These are phyloP conservation scores for Eucalyptus virginea DNA, from an alignment of 345 rosid genomes.

Conservation along the genomic window DNA sequence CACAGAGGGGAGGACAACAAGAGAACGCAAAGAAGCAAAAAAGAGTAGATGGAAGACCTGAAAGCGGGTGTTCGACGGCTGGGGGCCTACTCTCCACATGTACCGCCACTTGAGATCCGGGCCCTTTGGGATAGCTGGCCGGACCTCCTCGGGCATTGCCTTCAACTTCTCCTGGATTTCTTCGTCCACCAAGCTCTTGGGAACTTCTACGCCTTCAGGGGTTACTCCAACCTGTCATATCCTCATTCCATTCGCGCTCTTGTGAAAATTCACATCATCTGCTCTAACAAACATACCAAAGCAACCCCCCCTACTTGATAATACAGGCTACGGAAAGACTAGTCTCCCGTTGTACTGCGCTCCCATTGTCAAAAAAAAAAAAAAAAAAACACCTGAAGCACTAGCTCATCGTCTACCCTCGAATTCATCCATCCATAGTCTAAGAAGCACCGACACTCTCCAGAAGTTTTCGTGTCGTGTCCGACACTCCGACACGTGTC, in stretches of 20 bases:
- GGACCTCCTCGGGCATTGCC: constrained; percentile 50
- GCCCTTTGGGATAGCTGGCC: constrained; percentile 68
- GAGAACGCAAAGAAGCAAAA: not conserved
- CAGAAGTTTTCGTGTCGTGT: no score
- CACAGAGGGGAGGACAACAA: not conserved
- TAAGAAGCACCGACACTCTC: no score
- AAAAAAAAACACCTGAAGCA: no score
- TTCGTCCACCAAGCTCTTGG: constrained; percentile 79
- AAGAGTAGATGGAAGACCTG: constrained; percentile 29
- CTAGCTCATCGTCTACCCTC: no score
- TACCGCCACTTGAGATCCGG: constrained; percentile 96
- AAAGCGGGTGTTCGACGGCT: constrained; percentile 61
- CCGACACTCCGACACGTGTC: no score
- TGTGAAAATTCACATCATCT: no score
- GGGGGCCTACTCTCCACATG: constrained; percentile 98
- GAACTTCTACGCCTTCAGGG: constrained; percentile 92
- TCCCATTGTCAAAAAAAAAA: no score
- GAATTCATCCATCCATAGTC: no score
- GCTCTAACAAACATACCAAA: not conserved
- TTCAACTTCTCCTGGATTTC: constrained; percentile 61
- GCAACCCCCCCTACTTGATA: not conserved
- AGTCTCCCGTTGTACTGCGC: not conserved
- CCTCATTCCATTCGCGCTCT: no score
- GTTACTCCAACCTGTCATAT: constrained; percentile 74
- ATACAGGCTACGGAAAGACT: not conserved